These are phyloP conservation scores for Citrus hindsii DNA, from an alignment of 345 rosid species.

Conservation along the genomic window DNA sequence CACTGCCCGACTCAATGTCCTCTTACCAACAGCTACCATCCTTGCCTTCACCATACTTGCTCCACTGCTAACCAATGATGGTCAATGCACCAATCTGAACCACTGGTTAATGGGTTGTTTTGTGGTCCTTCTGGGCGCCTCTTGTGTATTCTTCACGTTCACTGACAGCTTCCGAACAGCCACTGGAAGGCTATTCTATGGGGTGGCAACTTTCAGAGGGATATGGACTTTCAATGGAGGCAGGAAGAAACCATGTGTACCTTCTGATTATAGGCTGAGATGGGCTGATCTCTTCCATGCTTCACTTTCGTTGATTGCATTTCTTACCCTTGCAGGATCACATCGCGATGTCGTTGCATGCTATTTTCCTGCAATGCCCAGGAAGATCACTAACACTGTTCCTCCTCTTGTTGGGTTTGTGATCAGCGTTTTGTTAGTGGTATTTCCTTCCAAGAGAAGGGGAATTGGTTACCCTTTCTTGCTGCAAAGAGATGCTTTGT, in stretches of 20 bases:
- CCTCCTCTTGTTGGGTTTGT: constrained; percentile 41
- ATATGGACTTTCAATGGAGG: constrained; percentile 44
- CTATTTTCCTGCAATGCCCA: constrained; percentile 41
- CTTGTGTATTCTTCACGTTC: constrained; percentile 39
- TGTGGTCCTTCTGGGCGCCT: constrained; percentile 25
- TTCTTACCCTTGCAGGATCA: constrained; percentile 37
- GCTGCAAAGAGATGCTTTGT: constrained; percentile 29
- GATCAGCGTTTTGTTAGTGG: constrained; percentile 32
- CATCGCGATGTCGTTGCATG: constrained; percentile 36
- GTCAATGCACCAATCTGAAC: constrained; percentile 29
- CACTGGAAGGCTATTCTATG: constrained; percentile 38
- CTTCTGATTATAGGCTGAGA: constrained; percentile 40
- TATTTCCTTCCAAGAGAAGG: constrained; percentile 46
- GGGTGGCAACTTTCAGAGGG: constrained; percentile 41
- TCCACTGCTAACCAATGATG: constrained; percentile 47
- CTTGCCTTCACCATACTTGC: constrained; percentile 51
- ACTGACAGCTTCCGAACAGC: constrained; percentile 47
- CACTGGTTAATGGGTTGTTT: constrained; percentile 43
- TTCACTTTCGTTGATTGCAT: constrained; percentile 39
- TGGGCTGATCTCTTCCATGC: constrained; percentile 42
- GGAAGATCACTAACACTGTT: constrained; percentile 34
- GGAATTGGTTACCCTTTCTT: constrained; percentile 46
- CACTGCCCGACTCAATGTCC: constrained; percentile 49
- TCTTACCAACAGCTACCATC: constrained; percentile 50
- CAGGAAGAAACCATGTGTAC: constrained; percentile 37